Conservation (phyloP, 2,329 filamentous ascomycete species). For the Colletotrichum lindemuthianum region DNA sequence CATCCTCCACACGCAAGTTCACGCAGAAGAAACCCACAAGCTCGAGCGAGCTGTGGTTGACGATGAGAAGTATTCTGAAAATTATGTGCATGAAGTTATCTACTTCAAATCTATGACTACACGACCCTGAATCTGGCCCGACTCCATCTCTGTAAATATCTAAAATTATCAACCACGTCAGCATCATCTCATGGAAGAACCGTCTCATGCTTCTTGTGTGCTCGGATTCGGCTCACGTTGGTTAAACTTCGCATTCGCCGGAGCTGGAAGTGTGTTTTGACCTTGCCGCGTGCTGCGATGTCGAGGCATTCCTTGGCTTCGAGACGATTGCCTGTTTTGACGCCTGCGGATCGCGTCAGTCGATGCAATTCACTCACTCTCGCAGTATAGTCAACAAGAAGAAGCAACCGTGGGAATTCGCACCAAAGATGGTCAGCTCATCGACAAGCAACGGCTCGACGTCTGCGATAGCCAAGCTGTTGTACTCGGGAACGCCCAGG, state of each 20-base stretch:
- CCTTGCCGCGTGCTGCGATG: conserved; percentile 28
- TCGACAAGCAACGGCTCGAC: conserved; percentile 27
- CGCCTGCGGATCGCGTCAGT: conserved; percentile 14
- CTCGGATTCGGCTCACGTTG: conserved; percentile 14
- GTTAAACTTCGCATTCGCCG: conserved; percentile 35
- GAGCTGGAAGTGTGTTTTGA: conserved; percentile 33
- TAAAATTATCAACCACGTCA: neutral
- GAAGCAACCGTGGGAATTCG: neutral
- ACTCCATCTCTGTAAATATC: conserved; percentile 34
- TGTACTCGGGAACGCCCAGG: conserved; percentile 40
- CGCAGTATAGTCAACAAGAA: neutral
- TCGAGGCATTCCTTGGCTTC: conserved; percentile 35
- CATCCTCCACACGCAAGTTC: no score
- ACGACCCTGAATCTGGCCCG: conserved; percentile 31
- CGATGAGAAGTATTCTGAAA: neutral
- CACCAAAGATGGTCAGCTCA: conserved; percentile 35
- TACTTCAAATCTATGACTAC: conserved; percentile 33
- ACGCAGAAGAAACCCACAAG: no score
- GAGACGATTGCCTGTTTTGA: conserved; percentile 34
- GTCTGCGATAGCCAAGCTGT: conserved; percentile 17
- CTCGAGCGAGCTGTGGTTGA: no score
- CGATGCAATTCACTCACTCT: neutral
- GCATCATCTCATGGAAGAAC: no score
- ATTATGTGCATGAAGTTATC: neutral
- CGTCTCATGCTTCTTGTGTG: neutral